Conservation (phyloP, 257 asterid genomes). For the Solanum paucissectum region DNA sequence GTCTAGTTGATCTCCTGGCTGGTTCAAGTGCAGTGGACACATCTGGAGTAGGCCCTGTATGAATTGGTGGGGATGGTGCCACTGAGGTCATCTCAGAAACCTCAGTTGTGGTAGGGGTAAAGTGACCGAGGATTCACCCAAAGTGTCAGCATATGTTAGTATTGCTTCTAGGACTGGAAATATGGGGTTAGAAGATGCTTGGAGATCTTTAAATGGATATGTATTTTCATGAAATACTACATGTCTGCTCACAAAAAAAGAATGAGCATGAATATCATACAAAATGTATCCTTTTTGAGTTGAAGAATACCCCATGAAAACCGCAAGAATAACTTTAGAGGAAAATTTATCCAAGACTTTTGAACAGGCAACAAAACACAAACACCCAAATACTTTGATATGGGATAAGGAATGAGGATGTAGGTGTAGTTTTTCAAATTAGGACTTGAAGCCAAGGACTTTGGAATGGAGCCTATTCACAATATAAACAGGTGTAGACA, state of each 20-base stretch:
- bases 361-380: too few species aligned
- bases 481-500: background rate
- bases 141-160: too few species aligned
- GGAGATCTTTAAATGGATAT: too few species aligned
- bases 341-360: background rate
- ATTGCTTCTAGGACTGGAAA: background rate
- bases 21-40: background rate
- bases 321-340: rapidly evolving
- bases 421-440: too few species aligned
- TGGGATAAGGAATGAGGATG: background rate
- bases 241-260: too few species aligned
- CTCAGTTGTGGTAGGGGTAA: too few species aligned
- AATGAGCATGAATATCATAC: background rate
- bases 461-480: background rate
- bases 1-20: too few species aligned
- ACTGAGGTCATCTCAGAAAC: too few species aligned
- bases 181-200: background rate
- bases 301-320: background rate
- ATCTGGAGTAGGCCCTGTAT: background rate
- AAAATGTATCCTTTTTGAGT: background rate
- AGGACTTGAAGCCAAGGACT: background rate
- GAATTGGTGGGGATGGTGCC: too few species aligned
- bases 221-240: background rate
- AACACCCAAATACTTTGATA: background rate
- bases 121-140: too few species aligned